These are phyloP conservation scores for Circinella umbellata DNA, from an alignment of 371 early-diverging fungal genomes.

Conservation along the genomic window DNA sequence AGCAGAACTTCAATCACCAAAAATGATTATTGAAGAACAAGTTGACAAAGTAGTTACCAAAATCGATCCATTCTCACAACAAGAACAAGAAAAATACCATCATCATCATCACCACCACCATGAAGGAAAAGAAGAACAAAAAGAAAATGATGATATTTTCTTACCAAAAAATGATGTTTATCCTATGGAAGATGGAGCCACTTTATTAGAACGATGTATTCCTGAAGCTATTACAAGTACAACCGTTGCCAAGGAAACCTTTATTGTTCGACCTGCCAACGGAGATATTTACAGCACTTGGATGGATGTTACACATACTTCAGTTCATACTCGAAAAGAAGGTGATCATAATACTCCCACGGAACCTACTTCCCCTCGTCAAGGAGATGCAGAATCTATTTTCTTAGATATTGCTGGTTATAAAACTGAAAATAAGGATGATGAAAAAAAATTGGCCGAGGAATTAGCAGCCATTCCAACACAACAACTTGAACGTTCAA, in stretches of 20 bases:
- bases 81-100: background rate
- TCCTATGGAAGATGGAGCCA: slow-evolving; percentile 45
- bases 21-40: slow-evolving; percentile 60
- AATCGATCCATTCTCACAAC: slow-evolving; percentile 35
- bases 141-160: background rate
- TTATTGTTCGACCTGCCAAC: slow-evolving; percentile 50
- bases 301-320: slow-evolving; percentile 53
- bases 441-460: slow-evolving; percentile 1
- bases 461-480: background rate
- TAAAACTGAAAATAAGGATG: slow-evolving; percentile 49
- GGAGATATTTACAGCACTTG: slow-evolving; percentile 45
- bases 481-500: background rate
- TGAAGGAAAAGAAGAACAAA: background rate
- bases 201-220: slow-evolving; percentile 43
- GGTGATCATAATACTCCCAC: background rate
- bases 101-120: slow-evolving; percentile 1
- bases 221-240: slow-evolving; percentile 55
- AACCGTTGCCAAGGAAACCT: slow-evolving; percentile 52
- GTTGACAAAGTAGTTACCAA: slow-evolving; percentile 57
- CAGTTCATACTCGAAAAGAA: slow-evolving; percentile 21
- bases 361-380: slow-evolving; percentile 23
- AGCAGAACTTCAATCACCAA: slow-evolving; percentile 54
- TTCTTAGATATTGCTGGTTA: slow-evolving; percentile 68
- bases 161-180: slow-evolving; percentile 32
- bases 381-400: slow-evolving; percentile 41